These are phyloP conservation scores for Starmerella asiatica DNA, from an alignment of 805 yeast species.

Conservation along the genomic window DNA sequence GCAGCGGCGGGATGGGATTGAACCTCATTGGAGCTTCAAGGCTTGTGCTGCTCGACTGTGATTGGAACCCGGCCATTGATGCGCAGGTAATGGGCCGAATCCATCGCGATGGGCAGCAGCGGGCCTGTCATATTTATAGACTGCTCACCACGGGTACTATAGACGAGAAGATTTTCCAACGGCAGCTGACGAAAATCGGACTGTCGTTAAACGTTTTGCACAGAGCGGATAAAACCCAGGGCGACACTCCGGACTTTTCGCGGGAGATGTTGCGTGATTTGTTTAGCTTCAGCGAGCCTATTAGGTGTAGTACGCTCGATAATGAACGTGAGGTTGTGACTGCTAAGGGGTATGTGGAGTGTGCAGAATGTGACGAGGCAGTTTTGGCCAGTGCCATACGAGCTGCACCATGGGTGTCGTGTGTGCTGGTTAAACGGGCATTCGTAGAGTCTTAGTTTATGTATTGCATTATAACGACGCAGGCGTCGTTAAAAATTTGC, in stretches of 20 bases:
- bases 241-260: constrained; percentile 36
- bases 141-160: constrained; percentile 68
- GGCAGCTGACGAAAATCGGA: constrained; percentile 75
- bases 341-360: constrained; percentile 3
- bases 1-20: constrained; percentile 88
- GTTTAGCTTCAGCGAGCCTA: constrained; percentile 43
- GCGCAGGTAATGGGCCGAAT: constrained; percentile 91
- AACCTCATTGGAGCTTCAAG: constrained; percentile 85
- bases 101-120: constrained; percentile 83
- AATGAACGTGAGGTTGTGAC: neutral
- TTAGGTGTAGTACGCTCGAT: constrained; percentile 63
- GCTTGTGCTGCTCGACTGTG: constrained; percentile 74
- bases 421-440: constrained; percentile 8
- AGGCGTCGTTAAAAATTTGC: too few relatives aligned
- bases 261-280: constrained; percentile 57
- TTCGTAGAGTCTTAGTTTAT: too few relatives aligned
- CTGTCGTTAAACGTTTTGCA: constrained; percentile 61
- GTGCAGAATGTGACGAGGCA: neutral
- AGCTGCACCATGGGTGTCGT: constrained; percentile 4
- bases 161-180: constrained; percentile 86
- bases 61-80: constrained; percentile 94
- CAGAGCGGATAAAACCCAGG: constrained; percentile 30
- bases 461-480: too few relatives aligned
- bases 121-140: constrained; percentile 68
- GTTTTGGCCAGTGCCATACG: neutral